Base-by-base conservation (phyloP, 345 rosid species). In the Cardamine chenopodiifolia region DNA sequence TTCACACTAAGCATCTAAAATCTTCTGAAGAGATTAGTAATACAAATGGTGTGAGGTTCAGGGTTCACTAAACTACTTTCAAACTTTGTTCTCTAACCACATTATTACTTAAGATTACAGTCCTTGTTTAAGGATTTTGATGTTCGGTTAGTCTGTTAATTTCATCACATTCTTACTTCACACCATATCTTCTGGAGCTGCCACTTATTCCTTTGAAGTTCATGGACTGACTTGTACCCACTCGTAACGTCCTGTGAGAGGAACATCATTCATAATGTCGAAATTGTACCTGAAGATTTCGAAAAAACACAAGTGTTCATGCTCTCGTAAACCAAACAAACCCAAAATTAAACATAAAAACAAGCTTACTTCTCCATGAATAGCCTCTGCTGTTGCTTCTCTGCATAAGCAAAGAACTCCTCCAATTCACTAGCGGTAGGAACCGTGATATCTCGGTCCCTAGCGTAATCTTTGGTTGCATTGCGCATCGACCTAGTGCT, bases 211-310 rank as follows among this genome's bases (percentile, higher is more conserved):
- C 29, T 65, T 19, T 50, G 1, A 39, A 50, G 40, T 55, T 84
- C 77, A 86, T 26, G 88, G 94, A 62, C 17, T 29, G 56, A 85
- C 71, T 84, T 82, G 89, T 56, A 79, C 88, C 98, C 98, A 90
- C 28, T 87, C 91, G n/a, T 82, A 89, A 7, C 87, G 89, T 49
- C 97, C 98, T 0, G 82, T 78, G 44, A 90, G 90, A 9, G 98
- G 97, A 56, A 77, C 3, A 50, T 89, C 98, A 42, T 82, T 93
- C 80, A 75, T 82, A 26, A 87, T 64, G 77, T 93, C 98, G 64
- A 88, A 93, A 90, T 93, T 88, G 82, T 87, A 90, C 87, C 96
- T 90, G 85, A 64, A 78, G 9, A 53, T 40, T 22, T 18, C 7
- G 39, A 59, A 39, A 49, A 52, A 35, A 37, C 15, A 23, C 28